Base-by-base conservation (phyloP, 2,329 filamentous ascomycete species). In the Ophiostoma quercus region DNA sequence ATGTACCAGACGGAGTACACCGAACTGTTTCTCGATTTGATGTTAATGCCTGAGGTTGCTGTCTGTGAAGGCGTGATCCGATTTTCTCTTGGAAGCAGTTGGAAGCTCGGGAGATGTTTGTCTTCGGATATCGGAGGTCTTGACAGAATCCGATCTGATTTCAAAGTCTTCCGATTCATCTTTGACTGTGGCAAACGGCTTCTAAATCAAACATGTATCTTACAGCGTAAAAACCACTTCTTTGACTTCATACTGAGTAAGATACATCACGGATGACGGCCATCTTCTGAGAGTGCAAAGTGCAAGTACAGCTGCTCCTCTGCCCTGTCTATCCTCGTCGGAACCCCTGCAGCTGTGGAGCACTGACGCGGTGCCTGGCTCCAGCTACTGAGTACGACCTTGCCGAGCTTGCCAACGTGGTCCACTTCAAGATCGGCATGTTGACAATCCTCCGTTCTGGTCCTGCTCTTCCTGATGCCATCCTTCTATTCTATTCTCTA, bases 361-460 rank as follows among this genome's bases (percentile, higher is more conserved):
- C 22, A 25, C 51, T 12, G 51, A 57, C 11, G 51, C n/a, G 51
- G 51, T 57, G 51, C 51, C 22, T 34, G 25, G 57, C n/a, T 19
- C 29, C 29, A 63, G 57, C 57, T 65, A 32, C 25, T 29, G 25
- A 29, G 25, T 29, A 29, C 29, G 19, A n/a, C 62, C 32, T 22
- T 65, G 62, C 22, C 29, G 19, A n/a, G 34, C 32, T 22, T 65
- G 62, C 22, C 62, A 39, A 25, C 34, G 34, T 65, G 62, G 34
- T 22, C 62, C 62, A 65, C 32, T 39, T 8, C 57, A 39, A n/a
- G 62, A 65, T 65, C 62, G 34, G 62, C 62, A 39, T 34, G 32
- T 39, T 65, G 32, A n/a, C 47, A 22, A 54, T 54, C 47, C 51
- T 57, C 47, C 22, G 22, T 25, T 16, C n/a, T n/a, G 16, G 6